These are phyloP conservation scores for Ophiostoma australiae DNA, from an alignment of 2,329 filamentous ascomycete species.

Conservation along the genomic window DNA sequence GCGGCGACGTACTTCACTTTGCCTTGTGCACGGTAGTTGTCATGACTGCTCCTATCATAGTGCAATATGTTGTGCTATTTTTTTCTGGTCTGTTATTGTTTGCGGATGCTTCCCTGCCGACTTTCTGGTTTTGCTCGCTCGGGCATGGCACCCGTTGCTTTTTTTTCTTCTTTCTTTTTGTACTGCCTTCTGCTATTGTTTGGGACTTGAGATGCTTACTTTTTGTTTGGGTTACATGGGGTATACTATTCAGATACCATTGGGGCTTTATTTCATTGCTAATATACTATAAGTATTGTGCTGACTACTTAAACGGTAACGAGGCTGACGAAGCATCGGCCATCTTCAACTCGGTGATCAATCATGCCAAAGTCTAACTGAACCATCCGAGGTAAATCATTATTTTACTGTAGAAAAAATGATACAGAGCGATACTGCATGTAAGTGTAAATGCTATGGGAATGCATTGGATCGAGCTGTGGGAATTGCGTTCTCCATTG, in stretches of 20 bases:
- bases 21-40: not conserved
- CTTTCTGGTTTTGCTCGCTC: not conserved
- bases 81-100: not conserved
- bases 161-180: not conserved
- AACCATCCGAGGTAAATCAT: no score
- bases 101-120: not conserved
- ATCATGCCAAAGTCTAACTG: not conserved
- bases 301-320: not conserved
- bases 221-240: slow-evolving; percentile 1
- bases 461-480: not conserved
- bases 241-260: slow-evolving; percentile 10
- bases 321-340: not conserved
- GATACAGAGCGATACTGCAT: not conserved
- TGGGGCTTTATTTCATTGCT: not conserved
- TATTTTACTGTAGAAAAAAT: no score
- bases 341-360: not conserved
- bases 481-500: not conserved
- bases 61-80: not conserved
- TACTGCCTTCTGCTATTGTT: not conserved
- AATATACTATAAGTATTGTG: not conserved
- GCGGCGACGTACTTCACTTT: no score
- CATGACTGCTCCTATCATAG: not conserved
- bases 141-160: slow-evolving; percentile 1
- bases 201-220: slow-evolving; percentile 1
- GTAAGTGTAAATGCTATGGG: not conserved